These are phyloP conservation scores for Phytophthora sansomeana DNA, from an alignment of 352 stramenopile species.

Conservation along the genomic window DNA sequence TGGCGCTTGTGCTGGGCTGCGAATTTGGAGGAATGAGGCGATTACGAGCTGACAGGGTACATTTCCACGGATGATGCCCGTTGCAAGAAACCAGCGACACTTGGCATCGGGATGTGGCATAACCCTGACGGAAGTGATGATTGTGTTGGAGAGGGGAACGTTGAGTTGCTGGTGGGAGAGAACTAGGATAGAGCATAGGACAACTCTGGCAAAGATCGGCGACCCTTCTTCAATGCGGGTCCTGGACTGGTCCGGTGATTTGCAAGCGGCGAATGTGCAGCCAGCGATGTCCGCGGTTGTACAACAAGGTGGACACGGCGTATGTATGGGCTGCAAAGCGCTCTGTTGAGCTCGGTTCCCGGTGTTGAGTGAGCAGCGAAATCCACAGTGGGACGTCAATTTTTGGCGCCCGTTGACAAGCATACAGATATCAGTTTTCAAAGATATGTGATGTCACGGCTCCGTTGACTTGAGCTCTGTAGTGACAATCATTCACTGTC, in stretches of 20 bases:
- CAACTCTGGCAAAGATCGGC: constrained; percentile 27
- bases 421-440: background rate
- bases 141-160: no score
- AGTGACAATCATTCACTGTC: background rate
- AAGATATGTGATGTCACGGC: no score
- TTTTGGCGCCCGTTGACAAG: constrained; percentile 2
- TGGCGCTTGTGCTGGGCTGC: background rate
- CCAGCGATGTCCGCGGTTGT: constrained; percentile 3
- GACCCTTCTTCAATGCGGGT: constrained; percentile 36
- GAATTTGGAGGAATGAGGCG: background rate
- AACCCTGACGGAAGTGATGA: constrained; percentile 2
- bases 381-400: constrained; percentile 1
- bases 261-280: constrained; percentile 21
- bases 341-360: no score
- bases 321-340: no score
- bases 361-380: background rate
- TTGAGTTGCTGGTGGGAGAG: no score
- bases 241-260: constrained; percentile 18
- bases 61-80: constrained; percentile 30
- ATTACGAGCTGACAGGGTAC: no score
- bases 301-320: background rate
- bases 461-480: no score
- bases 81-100: constrained; percentile 17
- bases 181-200: no score
- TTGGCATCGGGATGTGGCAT: constrained; percentile 16